These are phyloP conservation scores for Teratosphaeria destructans DNA, from an alignment of 2,329 filamentous ascomycete genomes.

Conservation along the genomic window DNA sequence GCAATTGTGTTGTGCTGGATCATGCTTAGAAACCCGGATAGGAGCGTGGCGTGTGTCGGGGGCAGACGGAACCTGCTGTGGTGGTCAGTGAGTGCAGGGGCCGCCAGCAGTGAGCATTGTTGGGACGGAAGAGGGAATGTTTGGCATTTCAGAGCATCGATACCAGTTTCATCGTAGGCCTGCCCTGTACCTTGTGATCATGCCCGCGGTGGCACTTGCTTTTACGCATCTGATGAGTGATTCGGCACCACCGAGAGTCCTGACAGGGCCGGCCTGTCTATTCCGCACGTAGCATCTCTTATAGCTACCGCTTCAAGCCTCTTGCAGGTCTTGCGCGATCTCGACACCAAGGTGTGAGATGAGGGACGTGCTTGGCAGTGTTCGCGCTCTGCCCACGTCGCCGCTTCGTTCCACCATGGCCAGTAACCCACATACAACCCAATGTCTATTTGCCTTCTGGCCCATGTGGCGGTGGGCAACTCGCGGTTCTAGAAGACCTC, in stretches of 20 bases:
- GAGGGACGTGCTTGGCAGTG: not conserved
- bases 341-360: not conserved
- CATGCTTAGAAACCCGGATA: slow-evolving; percentile 8
- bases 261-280: not conserved
- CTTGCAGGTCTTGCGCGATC: not conserved
- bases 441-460: not conserved
- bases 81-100: not conserved
- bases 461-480: not conserved
- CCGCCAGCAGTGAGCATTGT: not conserved
- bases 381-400: not conserved
- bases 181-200: not conserved
- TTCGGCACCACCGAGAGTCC: not conserved
- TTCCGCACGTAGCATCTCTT: not conserved
- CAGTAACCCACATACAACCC: not conserved
- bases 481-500: not conserved
- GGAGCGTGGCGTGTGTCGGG: not conserved
- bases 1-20: slow-evolving; percentile 21
- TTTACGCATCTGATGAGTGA: not conserved
- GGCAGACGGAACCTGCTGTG: not conserved
- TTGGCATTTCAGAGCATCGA: not conserved
- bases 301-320: not conserved
- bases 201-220: not conserved
- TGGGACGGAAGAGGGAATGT: not conserved
- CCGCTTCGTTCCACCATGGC: not conserved
- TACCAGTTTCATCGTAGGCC: not conserved